A percentile compares a stretch with the other conserved stretches of the same genome.
These are phyloP conservation scores for Penicillium arizonense DNA, from an alignment of 495 filamentous ascomycete species.

Conservation along the genomic window DNA sequence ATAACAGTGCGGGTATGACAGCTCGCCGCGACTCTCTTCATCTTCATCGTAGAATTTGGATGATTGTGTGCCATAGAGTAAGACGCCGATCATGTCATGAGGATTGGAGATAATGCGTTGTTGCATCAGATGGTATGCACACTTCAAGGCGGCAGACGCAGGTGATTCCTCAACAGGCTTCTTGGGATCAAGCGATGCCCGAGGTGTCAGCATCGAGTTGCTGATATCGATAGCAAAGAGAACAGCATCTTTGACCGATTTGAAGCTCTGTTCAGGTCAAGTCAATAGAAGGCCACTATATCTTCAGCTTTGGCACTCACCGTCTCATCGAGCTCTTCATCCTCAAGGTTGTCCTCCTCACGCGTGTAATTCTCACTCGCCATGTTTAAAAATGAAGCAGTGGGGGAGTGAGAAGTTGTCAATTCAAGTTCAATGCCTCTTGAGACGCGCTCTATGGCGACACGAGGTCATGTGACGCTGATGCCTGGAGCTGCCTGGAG, in stretches of 20 bases:
- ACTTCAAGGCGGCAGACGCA: conserved; percentile 82
- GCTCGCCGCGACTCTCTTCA: conserved; percentile 53
- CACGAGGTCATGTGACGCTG: conserved; percentile 40
- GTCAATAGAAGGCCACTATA: conserved; percentile 3
- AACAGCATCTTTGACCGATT: conserved; percentile 90
- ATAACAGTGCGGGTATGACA: conserved; percentile 88
- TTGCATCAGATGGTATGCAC: conserved; percentile 93
- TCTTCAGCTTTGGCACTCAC: conserved; percentile 41
- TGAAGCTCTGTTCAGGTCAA: conserved; percentile 66
- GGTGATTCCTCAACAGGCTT: conserved; percentile 72
- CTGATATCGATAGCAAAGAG: conserved; percentile 96
- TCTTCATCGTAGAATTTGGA: conserved; percentile 77
- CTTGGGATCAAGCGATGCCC: conserved; percentile 62
- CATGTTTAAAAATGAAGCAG: conserved; percentile 27
- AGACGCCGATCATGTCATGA: conserved; percentile 94
- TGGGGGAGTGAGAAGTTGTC: neutral
- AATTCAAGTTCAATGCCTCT: conserved; percentile 11
- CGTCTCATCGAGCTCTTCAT: conserved; percentile 70
- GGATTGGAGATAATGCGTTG: conserved; percentile 97
- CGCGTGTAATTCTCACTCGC: conserved; percentile 39
- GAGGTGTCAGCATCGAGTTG: conserved; percentile 77
- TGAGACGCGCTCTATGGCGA: conserved; percentile 18
- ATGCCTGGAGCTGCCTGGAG: conserved; percentile 15
- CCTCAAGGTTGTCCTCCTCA: conserved; percentile 56
- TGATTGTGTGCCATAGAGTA: conserved; percentile 89